Evolutionary conservation across 768 basidiomycete genomes (phyloP).

Genomic region (Mycena haematopus): DNA sequence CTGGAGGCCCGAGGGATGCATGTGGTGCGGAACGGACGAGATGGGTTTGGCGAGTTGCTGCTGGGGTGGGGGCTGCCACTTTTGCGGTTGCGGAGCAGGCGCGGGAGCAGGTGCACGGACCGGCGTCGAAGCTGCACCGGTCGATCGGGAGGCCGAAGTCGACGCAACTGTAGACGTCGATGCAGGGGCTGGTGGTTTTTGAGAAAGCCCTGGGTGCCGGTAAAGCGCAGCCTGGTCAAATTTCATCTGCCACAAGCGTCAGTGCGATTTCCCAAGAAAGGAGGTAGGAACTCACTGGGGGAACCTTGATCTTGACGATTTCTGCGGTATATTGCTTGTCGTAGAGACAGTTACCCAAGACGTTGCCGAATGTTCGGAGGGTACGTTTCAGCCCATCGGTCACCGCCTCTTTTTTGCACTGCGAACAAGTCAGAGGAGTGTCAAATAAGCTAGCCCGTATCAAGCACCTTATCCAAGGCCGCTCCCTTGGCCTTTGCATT

Average conservation of each 20-base stretch:
- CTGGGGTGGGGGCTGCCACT: slow-evolving; percentile 16
- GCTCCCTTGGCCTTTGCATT: slow-evolving; percentile 85
- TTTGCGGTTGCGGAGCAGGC: slow-evolving; percentile 22
- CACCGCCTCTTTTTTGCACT: slow-evolving; percentile 99
- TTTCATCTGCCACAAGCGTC: slow-evolving; percentile 54
- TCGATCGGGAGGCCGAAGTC: not conserved
- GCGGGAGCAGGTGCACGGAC: slow-evolving; percentile 11
- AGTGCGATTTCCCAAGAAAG: not conserved
- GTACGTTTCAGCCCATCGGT: slow-evolving; percentile 95
- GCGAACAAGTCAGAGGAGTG: slow-evolving; percentile 5
- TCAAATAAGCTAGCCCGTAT: not conserved
- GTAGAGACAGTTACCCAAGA: slow-evolving; percentile 97
- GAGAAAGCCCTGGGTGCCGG: slow-evolving; percentile 39
- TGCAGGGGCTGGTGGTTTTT: slow-evolving; percentile 11
- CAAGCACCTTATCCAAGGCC: slow-evolving; percentile 88
- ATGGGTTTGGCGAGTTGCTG: slow-evolving; percentile 21
- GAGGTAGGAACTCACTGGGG: slow-evolving; percentile 62
- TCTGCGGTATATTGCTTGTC: slow-evolving; percentile 90
- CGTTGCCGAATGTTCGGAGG: slow-evolving; percentile 90
- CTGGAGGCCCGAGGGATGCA: slow-evolving; percentile 23
- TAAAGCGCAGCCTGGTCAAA: slow-evolving; percentile 73
- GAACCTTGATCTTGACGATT: slow-evolving; percentile 85
- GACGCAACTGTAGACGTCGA: slow-evolving; percentile 7
- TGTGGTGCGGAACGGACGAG: slow-evolving; percentile 24
- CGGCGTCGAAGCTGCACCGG: slow-evolving; percentile 12